Evolutionary conservation across 2,329 filamentous ascomycete genomes (phyloP), one percentile per base, ranked within the genome.

Genomic region (Neonectria punicea): DNA sequence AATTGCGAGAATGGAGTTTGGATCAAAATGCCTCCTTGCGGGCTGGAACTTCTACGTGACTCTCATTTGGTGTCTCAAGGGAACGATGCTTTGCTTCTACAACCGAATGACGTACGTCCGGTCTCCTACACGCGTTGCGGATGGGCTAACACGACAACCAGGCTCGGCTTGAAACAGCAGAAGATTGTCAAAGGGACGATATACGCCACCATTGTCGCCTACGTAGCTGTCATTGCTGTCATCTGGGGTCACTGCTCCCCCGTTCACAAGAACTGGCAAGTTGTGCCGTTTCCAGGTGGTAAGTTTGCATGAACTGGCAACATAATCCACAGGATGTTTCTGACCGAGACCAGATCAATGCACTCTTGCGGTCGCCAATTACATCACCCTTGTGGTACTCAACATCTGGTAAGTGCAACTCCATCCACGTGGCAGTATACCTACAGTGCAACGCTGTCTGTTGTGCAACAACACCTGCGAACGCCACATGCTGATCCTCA

Each of bases 1-100:
- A 41, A 76, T 78, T 6, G 54, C 53, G 1, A 72, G 65, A 32
- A 65, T 77, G 1, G 74, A 73, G 18, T 72, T 77, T 39, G 81
- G 81, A 2, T 80, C 69, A 4, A 78, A 78, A 14, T 76, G 73
- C 55, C 72, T 78, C 22, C 57, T 78, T 44, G 75, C 77, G 2
- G 79, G 79, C 11, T 83, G 81, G 81, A 76, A 76, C 49, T 76
- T 78, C 56, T 83, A 83, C 59, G 74, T 80, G 7, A 78, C 78
- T 5, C 67, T 83, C 16, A 82, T 83, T 18, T 83, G 81, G 79
- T 69, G 75, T 51, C 71, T 83, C 25, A 83, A 83, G 63, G 79
- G 76, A 5, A 80, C 79, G 65, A 80, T 82, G 70, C 68, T 83
- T n/a, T 82, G 78, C 63, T 80, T 82, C 61, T 82, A 80, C 65